Evolutionary conservation across 2,329 filamentous ascomycete genomes (phyloP).

Genomic region (Colletotrichum cordylinicola): DNA sequence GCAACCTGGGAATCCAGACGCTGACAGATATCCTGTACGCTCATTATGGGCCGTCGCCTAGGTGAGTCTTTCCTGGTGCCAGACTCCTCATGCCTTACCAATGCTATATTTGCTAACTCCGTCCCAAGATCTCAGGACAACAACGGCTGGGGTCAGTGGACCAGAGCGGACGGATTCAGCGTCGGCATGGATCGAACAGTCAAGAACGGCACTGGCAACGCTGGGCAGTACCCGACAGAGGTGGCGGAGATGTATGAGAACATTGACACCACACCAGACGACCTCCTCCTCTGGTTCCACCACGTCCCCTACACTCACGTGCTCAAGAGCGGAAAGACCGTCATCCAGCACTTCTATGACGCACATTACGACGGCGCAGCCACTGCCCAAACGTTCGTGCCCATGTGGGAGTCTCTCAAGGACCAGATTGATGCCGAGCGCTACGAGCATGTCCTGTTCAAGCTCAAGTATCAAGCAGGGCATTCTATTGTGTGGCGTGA

Average conservation of each 20-base stretch:
- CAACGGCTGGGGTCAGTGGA: slow-evolving; percentile 77
- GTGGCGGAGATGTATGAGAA: slow-evolving; percentile 64
- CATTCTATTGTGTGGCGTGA: slow-evolving; percentile 76
- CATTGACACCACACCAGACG: slow-evolving; percentile 68
- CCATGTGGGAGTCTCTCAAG: slow-evolving; percentile 58
- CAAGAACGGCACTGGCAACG: slow-evolving; percentile 68
- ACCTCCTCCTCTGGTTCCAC: slow-evolving; percentile 77
- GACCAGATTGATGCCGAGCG: slow-evolving; percentile 65
- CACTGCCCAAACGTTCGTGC: slow-evolving; percentile 64
- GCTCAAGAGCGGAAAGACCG: slow-evolving; percentile 68
- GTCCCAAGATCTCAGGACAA: slow-evolving; percentile 66
- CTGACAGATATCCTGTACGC: slow-evolving; percentile 71
- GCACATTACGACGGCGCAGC: slow-evolving; percentile 65
- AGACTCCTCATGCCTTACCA: not conserved
- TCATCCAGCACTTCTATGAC: slow-evolving; percentile 72
- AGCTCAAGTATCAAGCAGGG: slow-evolving; percentile 69
- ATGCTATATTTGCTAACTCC: not conserved
- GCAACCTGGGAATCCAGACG: slow-evolving; percentile 74
- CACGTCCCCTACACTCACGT: slow-evolving; percentile 71
- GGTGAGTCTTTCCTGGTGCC: not conserved
- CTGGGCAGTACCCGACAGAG: slow-evolving; percentile 70
- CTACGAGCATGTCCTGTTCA: slow-evolving; percentile 62
- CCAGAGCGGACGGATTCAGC: slow-evolving; percentile 61
- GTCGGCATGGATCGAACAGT: slow-evolving; percentile 78
- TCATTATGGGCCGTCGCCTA: slow-evolving; percentile 64